phyloP scores from a whole-genome alignment of 768 basidiomycete species.

The Podaxis sp. region DNA sequence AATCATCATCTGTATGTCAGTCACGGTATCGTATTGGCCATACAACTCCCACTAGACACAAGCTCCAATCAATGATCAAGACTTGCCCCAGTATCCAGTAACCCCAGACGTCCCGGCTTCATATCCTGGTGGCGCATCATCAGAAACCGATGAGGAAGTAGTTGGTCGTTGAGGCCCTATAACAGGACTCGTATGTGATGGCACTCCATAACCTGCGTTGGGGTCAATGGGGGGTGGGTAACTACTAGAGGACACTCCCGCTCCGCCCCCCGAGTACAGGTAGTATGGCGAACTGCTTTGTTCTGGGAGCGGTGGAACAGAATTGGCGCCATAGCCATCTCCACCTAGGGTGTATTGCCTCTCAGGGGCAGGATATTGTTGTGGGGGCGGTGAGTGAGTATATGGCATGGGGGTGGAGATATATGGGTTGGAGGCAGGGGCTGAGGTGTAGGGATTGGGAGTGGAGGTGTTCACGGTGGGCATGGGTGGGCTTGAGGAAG shows the following conservation, averaged over 20 bases:
- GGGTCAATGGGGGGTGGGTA: slow-evolving; percentile 40
- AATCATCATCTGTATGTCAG: neutral
- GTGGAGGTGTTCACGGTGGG: slow-evolving; percentile 16
- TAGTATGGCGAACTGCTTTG: slow-evolving; percentile 20
- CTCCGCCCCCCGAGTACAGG: slow-evolving; percentile 11
- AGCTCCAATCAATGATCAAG: slow-evolving; percentile 11
- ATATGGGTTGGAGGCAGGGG: neutral
- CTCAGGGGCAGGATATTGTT: slow-evolving; percentile 28
- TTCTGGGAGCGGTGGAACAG: slow-evolving; percentile 36
- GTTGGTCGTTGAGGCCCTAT: slow-evolving; percentile 38
- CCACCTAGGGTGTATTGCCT: slow-evolving; percentile 57
- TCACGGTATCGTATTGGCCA: no score
- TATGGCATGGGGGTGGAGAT: slow-evolving; percentile 21
- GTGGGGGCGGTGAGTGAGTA: slow-evolving; percentile 20
- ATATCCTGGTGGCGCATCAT: slow-evolving; percentile 65
- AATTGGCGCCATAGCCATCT: slow-evolving; percentile 47
- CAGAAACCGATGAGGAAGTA: slow-evolving; percentile 19
- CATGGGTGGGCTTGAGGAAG: slow-evolving; percentile 13
- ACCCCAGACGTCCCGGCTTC: slow-evolving; percentile 47
- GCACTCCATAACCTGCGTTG: slow-evolving; percentile 19
- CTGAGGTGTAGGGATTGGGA: slow-evolving; percentile 4
- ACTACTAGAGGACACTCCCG: slow-evolving; percentile 19
- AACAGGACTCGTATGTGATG: slow-evolving; percentile 32
- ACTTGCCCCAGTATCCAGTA: slow-evolving; percentile 53
- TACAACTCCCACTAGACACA: neutral